phyloP scores from a whole-genome alignment of 2,329 filamentous ascomycete species.

The Arthrobotrys sinensis region DNA sequence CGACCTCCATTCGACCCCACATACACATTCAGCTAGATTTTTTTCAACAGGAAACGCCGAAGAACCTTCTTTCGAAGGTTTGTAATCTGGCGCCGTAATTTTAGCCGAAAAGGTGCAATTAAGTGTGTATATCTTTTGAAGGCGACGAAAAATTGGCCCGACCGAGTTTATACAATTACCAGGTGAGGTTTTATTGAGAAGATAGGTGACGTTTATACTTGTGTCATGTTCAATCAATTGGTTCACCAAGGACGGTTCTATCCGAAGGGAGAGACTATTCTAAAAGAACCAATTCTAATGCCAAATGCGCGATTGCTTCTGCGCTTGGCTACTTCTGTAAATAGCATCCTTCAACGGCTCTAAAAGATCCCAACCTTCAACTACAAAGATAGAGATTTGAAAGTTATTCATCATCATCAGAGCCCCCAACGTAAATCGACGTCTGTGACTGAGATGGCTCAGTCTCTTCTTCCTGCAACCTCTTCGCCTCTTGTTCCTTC shows the following conservation, averaged over 20 bases:
- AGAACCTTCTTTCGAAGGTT: constrained; percentile 10
- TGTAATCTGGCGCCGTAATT: constrained; percentile 7
- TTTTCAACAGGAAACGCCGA: constrained; percentile 8
- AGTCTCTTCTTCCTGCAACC: constrained; percentile 49
- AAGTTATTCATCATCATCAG: constrained; percentile 5
- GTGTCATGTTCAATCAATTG: background rate
- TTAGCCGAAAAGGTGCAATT: constrained; percentile 25
- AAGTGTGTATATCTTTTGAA: background rate
- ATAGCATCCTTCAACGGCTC: background rate
- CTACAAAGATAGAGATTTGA: background rate
- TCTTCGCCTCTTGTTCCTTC: constrained; percentile 55
- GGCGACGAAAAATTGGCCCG: background rate
- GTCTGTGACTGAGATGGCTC: constrained; percentile 48
- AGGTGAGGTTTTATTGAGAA: no score
- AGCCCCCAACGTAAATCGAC: constrained; percentile 39
- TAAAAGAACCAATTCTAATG: background rate
- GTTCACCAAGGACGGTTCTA: background rate
- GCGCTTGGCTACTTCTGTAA: background rate
- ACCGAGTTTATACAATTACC: no score
- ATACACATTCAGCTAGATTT: constrained; percentile 10
- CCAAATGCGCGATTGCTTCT: background rate
- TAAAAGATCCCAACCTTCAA: background rate
- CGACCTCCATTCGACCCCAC: constrained; percentile 43
- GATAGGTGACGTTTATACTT: background rate
- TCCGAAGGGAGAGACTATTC: background rate